These are phyloP conservation scores for Diaporthe caulivora DNA, from an alignment of 2,329 filamentous ascomycete genomes.

Conservation along the genomic window DNA sequence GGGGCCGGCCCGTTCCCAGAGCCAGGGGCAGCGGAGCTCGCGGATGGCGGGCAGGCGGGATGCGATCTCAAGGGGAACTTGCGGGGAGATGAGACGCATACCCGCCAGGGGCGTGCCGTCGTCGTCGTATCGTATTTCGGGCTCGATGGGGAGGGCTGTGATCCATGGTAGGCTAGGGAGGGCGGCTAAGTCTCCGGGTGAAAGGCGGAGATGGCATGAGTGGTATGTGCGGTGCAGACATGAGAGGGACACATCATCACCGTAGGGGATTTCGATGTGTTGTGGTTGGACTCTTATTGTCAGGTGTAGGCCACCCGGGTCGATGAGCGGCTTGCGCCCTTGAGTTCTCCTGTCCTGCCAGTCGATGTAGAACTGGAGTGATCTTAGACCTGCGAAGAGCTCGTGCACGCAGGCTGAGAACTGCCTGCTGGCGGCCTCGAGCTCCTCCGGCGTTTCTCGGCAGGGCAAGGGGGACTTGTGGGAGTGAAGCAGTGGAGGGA, in stretches of 20 bases:
- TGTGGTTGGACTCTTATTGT: not conserved
- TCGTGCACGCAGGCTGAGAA: conserved; percentile 41
- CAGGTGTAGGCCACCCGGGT: conserved; percentile 36
- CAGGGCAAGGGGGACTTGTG: conserved; percentile 35
- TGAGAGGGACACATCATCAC: not conserved
- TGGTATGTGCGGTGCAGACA: conserved; percentile 10
- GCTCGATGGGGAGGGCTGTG: not conserved
- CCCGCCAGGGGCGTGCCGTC: not conserved
- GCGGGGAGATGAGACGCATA: conserved; percentile 42
- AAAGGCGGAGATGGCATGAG: conserved; percentile 15
- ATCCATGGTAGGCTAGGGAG: not conserved
- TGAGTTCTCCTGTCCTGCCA: not conserved
- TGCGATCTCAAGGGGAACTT: conserved; percentile 43
- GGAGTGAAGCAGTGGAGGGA: conserved; percentile 33
- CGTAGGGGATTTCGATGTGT: not conserved
- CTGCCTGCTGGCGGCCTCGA: conserved; percentile 40
- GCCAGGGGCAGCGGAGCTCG: conserved; percentile 42
- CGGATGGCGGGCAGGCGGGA: conserved; percentile 42
- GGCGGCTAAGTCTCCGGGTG: not conserved
- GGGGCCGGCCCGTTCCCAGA: conserved; percentile 45
- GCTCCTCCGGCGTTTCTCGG: conserved; percentile 39
- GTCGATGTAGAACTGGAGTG: not conserved
- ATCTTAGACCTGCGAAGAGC: conserved; percentile 32
- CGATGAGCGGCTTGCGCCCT: conserved; percentile 16
- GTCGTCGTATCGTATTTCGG: not conserved